Evolutionary conservation across 257 asterid genomes (phyloP).

Genomic region (Anisodus acutangulus): DNA sequence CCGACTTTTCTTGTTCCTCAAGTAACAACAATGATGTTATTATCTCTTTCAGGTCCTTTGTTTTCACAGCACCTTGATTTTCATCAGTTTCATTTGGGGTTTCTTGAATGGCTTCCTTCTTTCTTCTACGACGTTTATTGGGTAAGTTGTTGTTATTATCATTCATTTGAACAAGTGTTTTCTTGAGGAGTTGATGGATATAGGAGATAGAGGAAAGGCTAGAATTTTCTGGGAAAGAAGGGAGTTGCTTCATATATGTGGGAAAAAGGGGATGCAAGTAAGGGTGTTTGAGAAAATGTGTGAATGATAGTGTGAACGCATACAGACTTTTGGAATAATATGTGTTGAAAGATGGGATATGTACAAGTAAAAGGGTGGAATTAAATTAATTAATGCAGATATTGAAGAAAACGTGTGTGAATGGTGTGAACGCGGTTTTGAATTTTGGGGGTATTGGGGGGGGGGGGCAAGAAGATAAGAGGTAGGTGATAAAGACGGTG

Average conservation of each 20-base stretch:
- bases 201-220: slow-evolving; percentile 22
- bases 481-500: slow-evolving; percentile 41
- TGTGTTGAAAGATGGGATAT: slow-evolving; percentile 34
- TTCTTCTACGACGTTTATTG: slow-evolving; percentile 54
- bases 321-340: slow-evolving; percentile 32
- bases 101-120: slow-evolving; percentile 15
- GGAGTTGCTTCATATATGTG: slow-evolving; percentile 29
- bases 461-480: not conserved
- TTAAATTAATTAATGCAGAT: not conserved
- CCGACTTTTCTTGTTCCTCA: slow-evolving; percentile 79
- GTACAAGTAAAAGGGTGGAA: slow-evolving; percentile 22
- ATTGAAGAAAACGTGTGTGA: slow-evolving; percentile 45
- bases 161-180: slow-evolving; percentile 48
- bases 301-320: slow-evolving; percentile 58
- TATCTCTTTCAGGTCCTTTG: slow-evolving; percentile 77
- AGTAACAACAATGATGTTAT: slow-evolving; percentile 70
- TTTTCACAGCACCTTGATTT: slow-evolving; percentile 59
- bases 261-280: slow-evolving; percentile 30
- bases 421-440: slow-evolving; percentile 57
- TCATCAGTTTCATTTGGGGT: slow-evolving; percentile 19
- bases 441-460: slow-evolving; percentile 18
- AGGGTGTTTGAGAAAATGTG: slow-evolving; percentile 53
- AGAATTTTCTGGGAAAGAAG: slow-evolving; percentile 16
- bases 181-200: not conserved
- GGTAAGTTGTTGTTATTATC: slow-evolving; percentile 36